Base-by-base conservation (phyloP, 2,329 filamentous ascomycete genomes). In the Aspergillus sp. region DNA sequence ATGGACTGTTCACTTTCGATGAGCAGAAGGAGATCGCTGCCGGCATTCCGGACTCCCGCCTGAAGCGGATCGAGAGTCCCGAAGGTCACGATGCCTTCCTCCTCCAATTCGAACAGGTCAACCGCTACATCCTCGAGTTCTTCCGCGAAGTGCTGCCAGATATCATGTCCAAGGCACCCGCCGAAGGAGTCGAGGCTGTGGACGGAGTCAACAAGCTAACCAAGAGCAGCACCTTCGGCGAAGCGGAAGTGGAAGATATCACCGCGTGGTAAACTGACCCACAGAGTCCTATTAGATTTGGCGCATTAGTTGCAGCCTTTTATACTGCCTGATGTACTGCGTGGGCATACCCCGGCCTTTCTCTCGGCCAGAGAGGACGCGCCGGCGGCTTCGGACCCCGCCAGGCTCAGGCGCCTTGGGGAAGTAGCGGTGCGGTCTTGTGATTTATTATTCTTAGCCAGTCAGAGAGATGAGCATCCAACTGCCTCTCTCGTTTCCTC, bases 51-150 rank as follows among this genome's bases (percentile, higher is more conserved):
- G 82, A 94, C 68, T 88, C 91, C 0, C 85, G 86, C 10, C 80
- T 99, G 25, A 88, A 92, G 76, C 91, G 88, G 50, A 99, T 99
- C 61, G 92, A 98, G 70, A 96, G 90, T 62, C 90, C 92, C 0
- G 95, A 99, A 73, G 95, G 95, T 1, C 95, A 99, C 70, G 95
- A 99, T 76, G 95, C 95, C 0, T 99, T 99, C 76, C 78, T 99
- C 70, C 80, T 99, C 57, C 94, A 99, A 76, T 99, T 99, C 72
- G 92, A 97, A 80, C 94, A 98, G 78, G 95, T 98, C 61, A 99
- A 99, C 77, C 83, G 82, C 32, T 91, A 96, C 73, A 87, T 97
- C 53, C 78, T 97, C 17, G 86, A 85, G 2, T 99, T 99, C 73
- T 81, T 99, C 75, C 85, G 88, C 60, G 88, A 94, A 69, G 87